A percentile compares a stretch with the other conserved stretches of the same genome.
Evolutionary conservation across 2,329 filamentous ascomycete species (phyloP).

Genomic region (Hypoxylon sp.): DNA sequence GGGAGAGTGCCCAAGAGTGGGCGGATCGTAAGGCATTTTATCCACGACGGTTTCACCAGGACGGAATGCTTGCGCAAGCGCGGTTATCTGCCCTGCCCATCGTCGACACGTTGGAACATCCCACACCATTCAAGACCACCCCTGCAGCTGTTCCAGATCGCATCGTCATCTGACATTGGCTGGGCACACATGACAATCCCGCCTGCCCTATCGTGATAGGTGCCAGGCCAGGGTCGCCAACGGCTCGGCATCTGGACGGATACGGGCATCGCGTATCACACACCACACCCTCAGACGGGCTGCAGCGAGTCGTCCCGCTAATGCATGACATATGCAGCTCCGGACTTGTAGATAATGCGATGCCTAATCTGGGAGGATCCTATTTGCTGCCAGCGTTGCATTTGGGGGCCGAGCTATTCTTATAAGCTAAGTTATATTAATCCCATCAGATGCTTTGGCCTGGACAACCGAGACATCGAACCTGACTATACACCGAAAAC

Average conservation of each 20-base stretch:
- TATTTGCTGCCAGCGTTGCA: slow-evolving; percentile 36
- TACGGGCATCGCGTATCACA: slow-evolving; percentile 18
- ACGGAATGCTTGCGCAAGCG: slow-evolving; percentile 18
- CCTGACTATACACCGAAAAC: slow-evolving; percentile 27
- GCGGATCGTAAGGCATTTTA: slow-evolving; percentile 33
- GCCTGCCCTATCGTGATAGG: slow-evolving; percentile 29
- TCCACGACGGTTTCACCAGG: slow-evolving; percentile 30
- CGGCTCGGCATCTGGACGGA: slow-evolving; percentile 33
- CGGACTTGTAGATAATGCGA: slow-evolving; percentile 32
- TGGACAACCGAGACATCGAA: slow-evolving; percentile 1
- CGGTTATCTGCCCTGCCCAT: slow-evolving; percentile 17
- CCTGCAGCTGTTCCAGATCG: slow-evolving; percentile 28
- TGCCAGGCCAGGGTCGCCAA: slow-evolving; percentile 34
- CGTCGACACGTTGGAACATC: slow-evolving; percentile 29
- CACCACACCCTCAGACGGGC: slow-evolving; percentile 27
- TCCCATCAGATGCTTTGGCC: slow-evolving; percentile 30
- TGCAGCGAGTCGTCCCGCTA: slow-evolving; percentile 34
- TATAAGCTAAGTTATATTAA: too few species aligned
- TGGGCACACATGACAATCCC: slow-evolving; percentile 29
- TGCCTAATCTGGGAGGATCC: slow-evolving; percentile 24
- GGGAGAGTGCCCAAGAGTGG: slow-evolving; percentile 14
- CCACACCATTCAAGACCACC: slow-evolving; percentile 25
- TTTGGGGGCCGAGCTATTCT: slow-evolving; percentile 19
- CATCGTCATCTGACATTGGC: slow-evolving; percentile 39
- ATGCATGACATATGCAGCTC: slow-evolving; percentile 36